Evolutionary conservation across 306 rosid genomes (phyloP).

Genomic region (Casuarina cunninghamiana): DNA sequence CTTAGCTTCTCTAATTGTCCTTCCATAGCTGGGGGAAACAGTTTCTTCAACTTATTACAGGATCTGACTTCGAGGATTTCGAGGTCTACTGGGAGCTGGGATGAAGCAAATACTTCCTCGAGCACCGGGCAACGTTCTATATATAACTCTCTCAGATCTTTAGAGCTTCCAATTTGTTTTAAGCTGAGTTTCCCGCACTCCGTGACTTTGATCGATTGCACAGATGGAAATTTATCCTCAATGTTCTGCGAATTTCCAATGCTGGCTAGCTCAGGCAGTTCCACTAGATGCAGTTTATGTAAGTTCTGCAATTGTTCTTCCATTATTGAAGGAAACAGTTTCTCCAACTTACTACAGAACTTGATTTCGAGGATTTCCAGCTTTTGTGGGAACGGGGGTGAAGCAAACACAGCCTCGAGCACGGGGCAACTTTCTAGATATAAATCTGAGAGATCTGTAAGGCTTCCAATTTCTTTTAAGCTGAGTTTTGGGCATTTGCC

Average conservation of each 20-base stretch:
- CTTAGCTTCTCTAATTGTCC: slow-evolving; percentile 5
- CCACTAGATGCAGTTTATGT: slow-evolving; percentile 24
- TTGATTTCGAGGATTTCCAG: slow-evolving; percentile 33
- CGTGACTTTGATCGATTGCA: not conserved
- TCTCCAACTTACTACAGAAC: slow-evolving; percentile 34
- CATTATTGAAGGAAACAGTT: not conserved
- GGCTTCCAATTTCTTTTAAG: not conserved
- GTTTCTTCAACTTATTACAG: slow-evolving; percentile 31
- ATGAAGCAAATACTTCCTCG: slow-evolving; percentile 12
- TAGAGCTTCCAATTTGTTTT: not conserved
- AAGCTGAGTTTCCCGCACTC: slow-evolving; percentile 7
- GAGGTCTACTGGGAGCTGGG: slow-evolving; percentile 24
- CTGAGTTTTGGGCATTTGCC: no score
- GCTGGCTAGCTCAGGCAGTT: slow-evolving; percentile 32
- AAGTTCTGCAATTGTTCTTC: slow-evolving; percentile 11
- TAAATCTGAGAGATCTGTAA: slow-evolving; percentile 29
- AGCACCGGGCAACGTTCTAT: slow-evolving; percentile 37
- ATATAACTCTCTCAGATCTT: slow-evolving; percentile 31
- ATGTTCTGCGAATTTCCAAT: slow-evolving; percentile 6
- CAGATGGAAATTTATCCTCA: not conserved
- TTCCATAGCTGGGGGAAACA: not conserved
- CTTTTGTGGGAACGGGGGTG: slow-evolving; percentile 16
- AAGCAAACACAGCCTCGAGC: slow-evolving; percentile 19
- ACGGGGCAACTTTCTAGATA: slow-evolving; percentile 37
- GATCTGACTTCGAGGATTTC: slow-evolving; percentile 33